Percentiles rank a stretch among this genome's conserved stretches.
Conservation (phyloP, 805 yeast genomes). For the Pichia californica region DNA sequence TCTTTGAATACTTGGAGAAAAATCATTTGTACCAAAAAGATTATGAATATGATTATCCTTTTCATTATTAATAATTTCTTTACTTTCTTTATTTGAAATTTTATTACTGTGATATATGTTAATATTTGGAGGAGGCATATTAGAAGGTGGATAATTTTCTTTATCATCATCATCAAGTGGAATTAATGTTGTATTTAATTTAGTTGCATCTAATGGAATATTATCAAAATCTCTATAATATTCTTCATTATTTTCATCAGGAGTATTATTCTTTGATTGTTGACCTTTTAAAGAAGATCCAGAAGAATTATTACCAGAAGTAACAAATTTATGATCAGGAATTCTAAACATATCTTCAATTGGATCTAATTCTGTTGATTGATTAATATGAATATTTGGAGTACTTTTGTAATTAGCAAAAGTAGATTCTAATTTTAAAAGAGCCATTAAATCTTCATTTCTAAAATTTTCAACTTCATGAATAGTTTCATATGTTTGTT, state of each 20-base stretch:
- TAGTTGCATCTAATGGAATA: conserved; percentile 40
- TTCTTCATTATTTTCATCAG: conserved; percentile 2
- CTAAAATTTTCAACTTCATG: background rate
- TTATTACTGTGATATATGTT: background rate
- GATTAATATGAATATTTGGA: background rate
- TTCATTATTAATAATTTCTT: background rate
- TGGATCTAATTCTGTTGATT: background rate
- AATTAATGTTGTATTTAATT: conserved; percentile 47
- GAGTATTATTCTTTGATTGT: conserved; percentile 8
- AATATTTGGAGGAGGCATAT: conserved; percentile 1
- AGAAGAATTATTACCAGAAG: too few species aligned
- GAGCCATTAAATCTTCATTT: conserved; percentile 1
- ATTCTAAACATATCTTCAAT: conserved; percentile 7
- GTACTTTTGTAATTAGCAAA: background rate
- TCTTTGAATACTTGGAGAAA: conserved; percentile 30
- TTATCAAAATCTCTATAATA: conserved; percentile 25
- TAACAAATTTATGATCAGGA: background rate
- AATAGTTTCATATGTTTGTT: background rate
- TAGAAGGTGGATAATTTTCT: conserved; percentile 19
- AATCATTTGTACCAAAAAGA: conserved; percentile 22
- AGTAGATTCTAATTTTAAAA: background rate
- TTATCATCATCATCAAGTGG: conserved; percentile 40
- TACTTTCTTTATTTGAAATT: background rate
- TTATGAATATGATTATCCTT: conserved; percentile 11
- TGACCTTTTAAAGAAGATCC: conserved; percentile 2